Evolutionary conservation across 192 early-diverging fungal genomes (phyloP).

Genomic region (Mortierella alpina): DNA sequence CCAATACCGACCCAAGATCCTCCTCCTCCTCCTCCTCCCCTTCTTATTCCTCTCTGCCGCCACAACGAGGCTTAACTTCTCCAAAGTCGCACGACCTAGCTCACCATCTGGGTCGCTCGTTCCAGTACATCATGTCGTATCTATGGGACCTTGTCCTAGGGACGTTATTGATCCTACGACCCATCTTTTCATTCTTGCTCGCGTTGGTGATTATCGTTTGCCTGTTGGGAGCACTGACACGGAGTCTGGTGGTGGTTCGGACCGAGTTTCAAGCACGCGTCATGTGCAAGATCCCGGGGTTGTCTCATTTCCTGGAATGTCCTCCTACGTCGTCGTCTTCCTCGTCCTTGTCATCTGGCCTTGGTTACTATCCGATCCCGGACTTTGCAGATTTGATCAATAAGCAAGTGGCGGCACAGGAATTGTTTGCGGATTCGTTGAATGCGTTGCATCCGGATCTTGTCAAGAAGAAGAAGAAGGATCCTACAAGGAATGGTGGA

Average conservation of each 20-base stretch:
- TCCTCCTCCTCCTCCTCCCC: too few relatives aligned
- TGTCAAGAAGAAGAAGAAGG: slow-evolving; percentile 9
- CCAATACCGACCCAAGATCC: too few relatives aligned
- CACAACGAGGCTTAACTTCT: too few relatives aligned
- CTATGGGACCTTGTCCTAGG: slow-evolving; percentile 19
- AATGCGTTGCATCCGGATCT: slow-evolving; percentile 31
- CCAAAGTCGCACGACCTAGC: slow-evolving; percentile 5
- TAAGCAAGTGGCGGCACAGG: slow-evolving; percentile 58
- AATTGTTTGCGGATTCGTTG: slow-evolving; percentile 49
- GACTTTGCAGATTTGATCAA: slow-evolving; percentile 62
- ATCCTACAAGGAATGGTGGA: neutral
- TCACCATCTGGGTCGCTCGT: slow-evolving; percentile 13
- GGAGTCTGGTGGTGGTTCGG: slow-evolving; percentile 12
- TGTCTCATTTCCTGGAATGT: slow-evolving; percentile 9
- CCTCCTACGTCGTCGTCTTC: neutral
- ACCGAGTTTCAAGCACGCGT: slow-evolving; percentile 26
- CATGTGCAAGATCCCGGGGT: slow-evolving; percentile 18
- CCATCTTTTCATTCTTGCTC: slow-evolving; percentile 29
- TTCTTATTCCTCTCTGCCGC: neutral
- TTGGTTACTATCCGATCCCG: slow-evolving; percentile 44
- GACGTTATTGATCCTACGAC: slow-evolving; percentile 28
- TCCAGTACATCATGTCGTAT: slow-evolving; percentile 19
- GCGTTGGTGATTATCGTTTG: neutral
- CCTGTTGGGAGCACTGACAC: neutral
- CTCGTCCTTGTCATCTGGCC: neutral